Evolutionary conservation across 441 rosid genomes (phyloP), one percentile per base, ranked within the genome.

Genomic region (Jatropha podagrica): DNA sequence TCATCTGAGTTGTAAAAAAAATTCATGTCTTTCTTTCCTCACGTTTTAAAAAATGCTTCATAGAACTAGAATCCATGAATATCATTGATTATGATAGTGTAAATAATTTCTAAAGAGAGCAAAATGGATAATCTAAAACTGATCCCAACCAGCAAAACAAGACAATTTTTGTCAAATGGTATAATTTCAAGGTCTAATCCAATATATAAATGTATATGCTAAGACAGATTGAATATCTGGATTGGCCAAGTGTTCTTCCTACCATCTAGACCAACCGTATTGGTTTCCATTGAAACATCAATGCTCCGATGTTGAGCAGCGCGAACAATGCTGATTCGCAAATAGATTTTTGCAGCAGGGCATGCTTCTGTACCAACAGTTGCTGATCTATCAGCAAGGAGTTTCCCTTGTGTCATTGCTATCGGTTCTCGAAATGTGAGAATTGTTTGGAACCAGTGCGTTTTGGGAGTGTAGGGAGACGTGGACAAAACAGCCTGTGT

Each of bases 381-480:
- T 40, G 85, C 83, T 41, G 76, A 69, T 78, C 76, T 77, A 63
- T 85, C 78, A 58, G 77, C 66, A 59, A 64, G 65, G 49, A 69
- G 77, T 58, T 81, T 69, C 65, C 73, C 71, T 0, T 78, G 26
- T 54, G 90, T 83, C 61, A 87, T 79, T 48, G 91, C 89, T 81
- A 93, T 88, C 44, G 99, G 98, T 73, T 95, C 92, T 60, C 61
- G 79, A 71, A 95, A 91, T 9, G 97, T 93, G 77, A 95, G 79
- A 72, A 95, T 81, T 7, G 99, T 95, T 76, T 95, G 99, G 5
- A 90, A 77, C 99, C 99, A 95, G 65, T 95, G 99, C 14, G 99
- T 95, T 84, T 82, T 89, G 48, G 89, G 89, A 54, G 92, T 88
- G 76, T 80, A 84, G 0, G 98, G 99, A 23, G 99, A 93, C 51